Percentiles rank a stretch among this genome's conserved stretches.
Evolutionary conservation across 2,329 filamentous ascomycete genomes (phyloP).

Genomic region (Fusarium verrucosum): DNA sequence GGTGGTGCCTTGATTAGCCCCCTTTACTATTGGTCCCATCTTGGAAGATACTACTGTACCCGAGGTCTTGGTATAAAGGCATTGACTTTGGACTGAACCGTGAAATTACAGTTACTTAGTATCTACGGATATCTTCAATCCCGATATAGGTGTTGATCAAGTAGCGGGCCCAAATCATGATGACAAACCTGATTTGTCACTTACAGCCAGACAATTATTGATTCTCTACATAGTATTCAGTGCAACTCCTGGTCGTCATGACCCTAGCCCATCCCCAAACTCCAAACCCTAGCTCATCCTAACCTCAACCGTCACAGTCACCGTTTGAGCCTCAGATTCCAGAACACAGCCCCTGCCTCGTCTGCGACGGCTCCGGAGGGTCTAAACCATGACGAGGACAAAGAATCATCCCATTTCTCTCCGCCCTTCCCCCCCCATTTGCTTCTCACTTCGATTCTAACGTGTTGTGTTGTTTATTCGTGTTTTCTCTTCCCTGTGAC

Average conservation of each 20-base stretch:
- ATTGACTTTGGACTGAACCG: constrained; percentile 1
- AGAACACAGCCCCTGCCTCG: constrained; percentile 18
- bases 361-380: constrained; percentile 20
- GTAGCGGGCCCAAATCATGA: constrained; percentile 1
- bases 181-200: constrained; percentile 3
- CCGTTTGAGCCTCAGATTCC: constrained; percentile 43
- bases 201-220: neutral
- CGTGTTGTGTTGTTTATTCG: constrained; percentile 21
- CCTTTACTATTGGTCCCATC: constrained; percentile 11
- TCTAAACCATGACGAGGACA: constrained; percentile 13
- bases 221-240: neutral
- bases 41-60: neutral
- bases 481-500: constrained; percentile 18
- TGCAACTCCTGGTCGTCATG: constrained; percentile 8
- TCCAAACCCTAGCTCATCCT: constrained; percentile 26
- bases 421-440: constrained; percentile 21
- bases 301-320: constrained; percentile 39
- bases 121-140: constrained; percentile 3
- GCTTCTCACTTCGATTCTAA: constrained; percentile 21
- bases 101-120: neutral
- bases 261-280: constrained; percentile 24
- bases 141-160: constrained; percentile 11
- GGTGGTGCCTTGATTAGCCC: constrained; percentile 15
- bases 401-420: constrained; percentile 34
- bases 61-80: constrained; percentile 1